phyloP scores from a whole-genome alignment of 495 filamentous ascomycete species.

The Aspergillus funiculosus region DNA sequence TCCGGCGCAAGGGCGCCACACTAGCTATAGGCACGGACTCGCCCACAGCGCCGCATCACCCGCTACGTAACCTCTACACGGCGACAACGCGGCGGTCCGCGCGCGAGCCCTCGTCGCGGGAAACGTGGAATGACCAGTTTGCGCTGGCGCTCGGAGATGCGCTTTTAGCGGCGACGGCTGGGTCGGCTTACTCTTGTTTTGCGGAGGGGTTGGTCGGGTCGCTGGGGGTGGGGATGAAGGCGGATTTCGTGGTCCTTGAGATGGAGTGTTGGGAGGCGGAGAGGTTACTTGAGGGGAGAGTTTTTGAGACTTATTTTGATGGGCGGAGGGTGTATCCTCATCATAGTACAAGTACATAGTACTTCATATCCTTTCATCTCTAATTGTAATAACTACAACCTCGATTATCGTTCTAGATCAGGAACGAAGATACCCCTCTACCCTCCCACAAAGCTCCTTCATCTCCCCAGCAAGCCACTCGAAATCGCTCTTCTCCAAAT shows the following conservation, averaged over 20 bases:
- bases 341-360: neutral
- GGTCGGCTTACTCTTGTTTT: constrained; percentile 54
- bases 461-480: constrained; percentile 59
- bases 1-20: constrained; percentile 45
- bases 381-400: neutral
- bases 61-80: constrained; percentile 53
- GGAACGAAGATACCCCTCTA: constrained; percentile 47
- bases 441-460: constrained; percentile 55
- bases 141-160: constrained; percentile 47
- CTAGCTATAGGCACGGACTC: constrained; percentile 57
- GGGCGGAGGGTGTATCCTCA: constrained; percentile 12
- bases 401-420: too few species aligned
- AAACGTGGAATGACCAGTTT: constrained; percentile 49
- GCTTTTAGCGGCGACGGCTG: constrained; percentile 49
- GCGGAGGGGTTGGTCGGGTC: constrained; percentile 47
- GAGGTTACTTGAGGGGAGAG: constrained; percentile 43
- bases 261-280: constrained; percentile 52
- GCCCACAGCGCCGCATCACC: constrained; percentile 53
- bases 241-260: constrained; percentile 54
- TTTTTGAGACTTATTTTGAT: constrained; percentile 16
- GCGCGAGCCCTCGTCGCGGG: constrained; percentile 41
- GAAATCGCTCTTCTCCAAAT: constrained; percentile 72
- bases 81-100: constrained; percentile 53
- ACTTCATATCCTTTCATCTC: neutral
- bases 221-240: constrained; percentile 44